Evolutionary conservation across 441 rosid genomes (phyloP), one percentile per base, ranked within the genome.

Genomic region (Populus hybrid): DNA sequence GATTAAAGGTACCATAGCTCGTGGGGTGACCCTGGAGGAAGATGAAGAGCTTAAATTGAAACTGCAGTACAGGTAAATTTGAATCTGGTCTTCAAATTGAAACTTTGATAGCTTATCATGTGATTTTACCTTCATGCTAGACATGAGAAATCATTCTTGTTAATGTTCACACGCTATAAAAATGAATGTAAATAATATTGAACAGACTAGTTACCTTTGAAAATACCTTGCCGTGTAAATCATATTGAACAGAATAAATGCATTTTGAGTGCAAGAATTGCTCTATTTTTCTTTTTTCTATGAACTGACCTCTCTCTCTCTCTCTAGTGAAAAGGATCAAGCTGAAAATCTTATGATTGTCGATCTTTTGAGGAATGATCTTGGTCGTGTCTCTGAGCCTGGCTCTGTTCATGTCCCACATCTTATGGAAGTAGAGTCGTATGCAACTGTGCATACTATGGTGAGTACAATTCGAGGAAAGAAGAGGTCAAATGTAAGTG

Each of bases 281-380:
- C 10, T 59, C 8, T 2, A 14, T 12, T 38, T 63, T 8, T 24
- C n/a, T 64, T 67, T 59, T 71, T 69, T 38, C 67, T 34, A 26
- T 75, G 38, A 79, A 24, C 75, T 72, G 57, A 72, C 50, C 42
- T 0, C 12, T 11, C 63, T 20, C 40, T 75, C n/a, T 42, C 66
- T n/a, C 16, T 9, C 74, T 93, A 94, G 99, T 79, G 98, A 94
- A 86, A 96, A 96, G 89, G 97, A 94, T 80, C 95, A 92, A 84
- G 95, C 99, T 1, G 99, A 96, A 85, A 96, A 96, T 86, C 85
- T 94, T 78, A 96, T 96, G 99, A 96, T 96, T 65, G 98, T 96
- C 0, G 99, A 93, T 83, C 99, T 96, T 74, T 86, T 94, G 69
- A 91, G 98, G 85, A 96, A 96, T 74, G 99, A 92, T 84, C 97